phyloP scores from a whole-genome alignment of 2,329 filamentous ascomycete genomes.

The Aspergillus flavus region DNA sequence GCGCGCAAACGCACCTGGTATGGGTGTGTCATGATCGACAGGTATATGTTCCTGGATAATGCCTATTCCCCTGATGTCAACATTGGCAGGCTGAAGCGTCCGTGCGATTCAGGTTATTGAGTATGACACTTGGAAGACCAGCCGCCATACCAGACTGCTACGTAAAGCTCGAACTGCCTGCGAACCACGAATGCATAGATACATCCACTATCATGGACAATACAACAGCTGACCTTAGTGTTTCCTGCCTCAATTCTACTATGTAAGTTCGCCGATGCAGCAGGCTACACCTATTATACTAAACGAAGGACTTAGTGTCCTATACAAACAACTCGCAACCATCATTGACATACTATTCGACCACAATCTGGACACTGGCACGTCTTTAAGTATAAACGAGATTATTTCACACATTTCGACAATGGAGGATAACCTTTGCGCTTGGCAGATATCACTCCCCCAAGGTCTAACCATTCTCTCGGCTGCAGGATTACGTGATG shows the following conservation, averaged over 20 bases:
- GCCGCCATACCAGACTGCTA: conserved; percentile 50
- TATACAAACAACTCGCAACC: conserved; percentile 35
- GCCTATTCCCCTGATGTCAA: accelerated
- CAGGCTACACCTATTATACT: background rate
- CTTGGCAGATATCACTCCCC: conserved; percentile 21
- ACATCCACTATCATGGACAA: conserved; percentile 14
- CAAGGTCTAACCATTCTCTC: conserved; percentile 14
- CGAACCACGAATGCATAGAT: conserved; percentile 9
- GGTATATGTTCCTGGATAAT: conserved; percentile 30
- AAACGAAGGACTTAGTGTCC: conserved; percentile 17
- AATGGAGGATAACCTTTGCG: conserved; percentile 20
- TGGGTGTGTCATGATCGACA: conserved; percentile 52
- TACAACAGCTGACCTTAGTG: conserved; percentile 14
- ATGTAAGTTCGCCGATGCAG: conserved; percentile 22
- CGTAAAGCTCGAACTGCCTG: conserved; percentile 44
- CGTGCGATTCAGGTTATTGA: conserved; percentile 41
- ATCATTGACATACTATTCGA: conserved; percentile 48
- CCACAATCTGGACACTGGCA: conserved; percentile 46
- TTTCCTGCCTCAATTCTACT: conserved; percentile 26
- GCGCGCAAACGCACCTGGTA: conserved; percentile 52
- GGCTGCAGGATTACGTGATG: background rate
- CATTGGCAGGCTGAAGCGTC: background rate
- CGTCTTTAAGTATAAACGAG: conserved; percentile 25
- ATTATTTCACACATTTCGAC: conserved; percentile 39
- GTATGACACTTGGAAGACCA: conserved; percentile 57